Base-by-base conservation (phyloP, 768 basidiomycete species). In the Cystobasidium onofrii region DNA sequence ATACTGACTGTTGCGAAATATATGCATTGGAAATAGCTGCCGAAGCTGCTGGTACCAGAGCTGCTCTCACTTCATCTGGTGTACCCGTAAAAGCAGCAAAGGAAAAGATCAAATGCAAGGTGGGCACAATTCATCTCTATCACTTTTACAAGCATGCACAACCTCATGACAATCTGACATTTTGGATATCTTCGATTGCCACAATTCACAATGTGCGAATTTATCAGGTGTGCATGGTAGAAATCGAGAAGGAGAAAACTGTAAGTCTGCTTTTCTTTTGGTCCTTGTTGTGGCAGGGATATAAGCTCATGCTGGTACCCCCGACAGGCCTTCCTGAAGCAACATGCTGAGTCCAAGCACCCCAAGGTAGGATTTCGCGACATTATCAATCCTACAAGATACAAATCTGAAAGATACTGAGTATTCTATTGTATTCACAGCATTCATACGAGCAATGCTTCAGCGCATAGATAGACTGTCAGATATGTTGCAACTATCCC, bases 191-290 rank as follows among this genome's bases (percentile, higher is more conserved):
- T 12, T 23, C 9, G 3, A 60, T 60, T 27, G 57, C 25, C 57
- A 34, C 57, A 27, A 12, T 34, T 17, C 20, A 20, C 57, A n/a
- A n/a, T n/a, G n/a, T n/a, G n/a, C n/a, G n/a, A n/a, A 12, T 60
- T 1, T 29, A n/a, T 10, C 66, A 54, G 66, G 34, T 69, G 46
- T 69, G 66, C 66, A 54, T 43, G 20, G 34, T 69, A 15, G 50
- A 50, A 46, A 69, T 69, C 31, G 66, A 69, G 44, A 69, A 69
- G 66, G 66, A 69, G 50, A 69, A 69, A 46, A 54, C 41, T 20
- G 66, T 69, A 34, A 29, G 57, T 29, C 15, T 60, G 15, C 27
- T 23, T 55, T 9, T 43, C 41, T 9, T 43, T 43, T 18, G 7
- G 41, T n/a, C 54, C n/a, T 10, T 12, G 23, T 55, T n/a, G n/a